A percentile compares a stretch with the other conserved stretches of the same genome.
These are phyloP conservation scores for Kuraishia piskuri DNA, from an alignment of 805 yeast species.

Conservation along the genomic window DNA sequence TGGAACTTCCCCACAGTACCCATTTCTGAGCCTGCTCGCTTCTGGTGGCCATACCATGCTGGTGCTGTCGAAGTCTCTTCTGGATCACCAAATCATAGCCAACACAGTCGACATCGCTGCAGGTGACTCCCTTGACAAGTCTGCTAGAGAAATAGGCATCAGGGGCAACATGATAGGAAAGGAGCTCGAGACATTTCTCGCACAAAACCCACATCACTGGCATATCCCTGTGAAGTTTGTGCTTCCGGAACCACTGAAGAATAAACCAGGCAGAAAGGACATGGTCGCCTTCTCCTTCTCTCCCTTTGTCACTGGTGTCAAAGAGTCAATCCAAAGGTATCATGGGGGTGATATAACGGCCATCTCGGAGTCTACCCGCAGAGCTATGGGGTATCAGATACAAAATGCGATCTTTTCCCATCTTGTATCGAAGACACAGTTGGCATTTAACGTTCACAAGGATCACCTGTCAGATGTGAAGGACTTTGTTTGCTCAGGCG, in stretches of 20 bases:
- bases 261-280: conserved; percentile 35
- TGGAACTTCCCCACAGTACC: conserved; percentile 41
- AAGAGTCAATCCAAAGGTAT: conserved; percentile 17
- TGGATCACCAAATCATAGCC: conserved; percentile 63
- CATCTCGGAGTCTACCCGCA: conserved; percentile 17
- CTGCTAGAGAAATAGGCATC: conserved; percentile 79
- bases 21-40: conserved; percentile 69
- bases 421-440: conserved; percentile 51
- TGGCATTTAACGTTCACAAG: conserved; percentile 33
- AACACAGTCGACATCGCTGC: conserved; percentile 83
- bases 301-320: conserved; percentile 36
- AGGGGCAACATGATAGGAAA: conserved; percentile 80
- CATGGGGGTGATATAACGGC: conserved; percentile 9
- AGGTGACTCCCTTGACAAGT: conserved; percentile 91
- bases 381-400: conserved; percentile 45
- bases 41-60: conserved; percentile 96
- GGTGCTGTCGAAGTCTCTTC: conserved; percentile 52
- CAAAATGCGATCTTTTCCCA: conserved; percentile 71
- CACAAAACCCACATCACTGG: conserved; percentile 22
- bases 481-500: conserved; percentile 82
- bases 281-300: conserved; percentile 65
- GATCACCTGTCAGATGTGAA: conserved; percentile 33
- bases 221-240: conserved; percentile 17
- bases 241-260: conserved; percentile 42
- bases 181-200: conserved; percentile 58